phyloP scores from a whole-genome alignment of 352 stramenopile genomes.

The Phytophthora fragariaefolia region DNA sequence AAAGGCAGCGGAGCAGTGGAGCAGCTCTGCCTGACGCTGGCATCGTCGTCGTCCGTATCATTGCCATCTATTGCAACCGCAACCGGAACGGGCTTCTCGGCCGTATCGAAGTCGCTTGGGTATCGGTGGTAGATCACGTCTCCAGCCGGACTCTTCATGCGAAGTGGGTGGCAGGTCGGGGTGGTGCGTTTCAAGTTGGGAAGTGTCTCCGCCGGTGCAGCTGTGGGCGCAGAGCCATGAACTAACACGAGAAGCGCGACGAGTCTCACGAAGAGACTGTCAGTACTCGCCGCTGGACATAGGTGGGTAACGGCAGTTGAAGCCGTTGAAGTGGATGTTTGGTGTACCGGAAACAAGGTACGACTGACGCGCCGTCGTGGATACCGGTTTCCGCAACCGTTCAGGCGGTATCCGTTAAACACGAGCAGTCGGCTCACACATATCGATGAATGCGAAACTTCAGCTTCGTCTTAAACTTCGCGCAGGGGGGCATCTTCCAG shows the following conservation, averaged over 20 bases:
- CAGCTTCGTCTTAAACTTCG: not conserved
- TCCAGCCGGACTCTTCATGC: constrained; percentile 28
- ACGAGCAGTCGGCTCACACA: not conserved
- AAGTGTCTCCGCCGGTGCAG: not conserved
- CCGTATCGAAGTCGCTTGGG: constrained; percentile 25
- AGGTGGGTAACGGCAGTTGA: constrained; percentile 18
- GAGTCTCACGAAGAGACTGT: constrained; percentile 22
- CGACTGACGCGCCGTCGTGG: not conserved
- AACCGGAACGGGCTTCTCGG: constrained; percentile 31
- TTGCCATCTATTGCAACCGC: constrained; percentile 14
- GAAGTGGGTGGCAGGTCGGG: not conserved
- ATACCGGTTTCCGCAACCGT: not conserved
- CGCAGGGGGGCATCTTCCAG: too few relatives aligned
- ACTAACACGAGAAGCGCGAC: not conserved
- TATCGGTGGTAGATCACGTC: constrained; percentile 45
- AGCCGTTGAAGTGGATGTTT: constrained; percentile 13
- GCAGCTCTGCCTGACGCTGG: not conserved
- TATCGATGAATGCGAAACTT: constrained; percentile 5
- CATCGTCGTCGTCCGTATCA: constrained; percentile 1
- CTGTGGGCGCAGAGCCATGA: not conserved
- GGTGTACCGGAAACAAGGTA: constrained; percentile 1
- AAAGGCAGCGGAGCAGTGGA: not conserved
- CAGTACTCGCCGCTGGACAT: constrained; percentile 13
- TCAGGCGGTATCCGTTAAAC: constrained; percentile 4
- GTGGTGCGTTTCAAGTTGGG: constrained; percentile 16